phyloP scores from a whole-genome alignment of 177 flowering plant species.

The Telopea speciosissima region DNA sequence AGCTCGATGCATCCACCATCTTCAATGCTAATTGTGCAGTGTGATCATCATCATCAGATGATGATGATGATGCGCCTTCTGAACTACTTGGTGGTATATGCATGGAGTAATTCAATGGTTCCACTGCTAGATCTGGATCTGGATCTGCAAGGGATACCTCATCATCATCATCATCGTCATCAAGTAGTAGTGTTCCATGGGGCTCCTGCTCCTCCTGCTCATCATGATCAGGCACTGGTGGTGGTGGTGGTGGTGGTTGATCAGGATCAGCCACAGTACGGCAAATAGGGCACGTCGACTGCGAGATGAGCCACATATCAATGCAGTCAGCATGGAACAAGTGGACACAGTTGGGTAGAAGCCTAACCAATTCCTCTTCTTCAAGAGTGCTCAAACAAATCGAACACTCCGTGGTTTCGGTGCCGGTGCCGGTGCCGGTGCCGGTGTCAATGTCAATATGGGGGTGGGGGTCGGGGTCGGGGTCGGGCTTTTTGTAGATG shows the following conservation, averaged over 20 bases:
- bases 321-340: conserved; percentile 31
- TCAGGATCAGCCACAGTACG: conserved; percentile 25
- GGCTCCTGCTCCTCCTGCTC: neutral
- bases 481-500: conserved; percentile 5
- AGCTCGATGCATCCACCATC: conserved; percentile 24
- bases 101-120: neutral
- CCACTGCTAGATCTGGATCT: neutral
- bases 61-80: neutral
- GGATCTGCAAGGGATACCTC: neutral
- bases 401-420: conserved; percentile 16
- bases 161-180: no score
- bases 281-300: conserved; percentile 35
- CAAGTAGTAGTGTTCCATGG: no score
- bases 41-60: conserved; percentile 4
- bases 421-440: neutral
- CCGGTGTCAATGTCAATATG: neutral
- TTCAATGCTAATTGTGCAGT: neutral
- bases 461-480: no score
- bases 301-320: conserved; percentile 31
- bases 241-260: neutral
- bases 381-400: conserved; percentile 27
- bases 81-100: conserved; percentile 3
- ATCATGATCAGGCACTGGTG: no score
- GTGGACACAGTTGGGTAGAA: conserved; percentile 36
- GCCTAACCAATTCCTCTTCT: conserved; percentile 27